A percentile compares a stretch with the other conserved stretches of the same genome.
Conservation (phyloP, 164 flowering plant species). For the Euptelea pleiosperma region DNA sequence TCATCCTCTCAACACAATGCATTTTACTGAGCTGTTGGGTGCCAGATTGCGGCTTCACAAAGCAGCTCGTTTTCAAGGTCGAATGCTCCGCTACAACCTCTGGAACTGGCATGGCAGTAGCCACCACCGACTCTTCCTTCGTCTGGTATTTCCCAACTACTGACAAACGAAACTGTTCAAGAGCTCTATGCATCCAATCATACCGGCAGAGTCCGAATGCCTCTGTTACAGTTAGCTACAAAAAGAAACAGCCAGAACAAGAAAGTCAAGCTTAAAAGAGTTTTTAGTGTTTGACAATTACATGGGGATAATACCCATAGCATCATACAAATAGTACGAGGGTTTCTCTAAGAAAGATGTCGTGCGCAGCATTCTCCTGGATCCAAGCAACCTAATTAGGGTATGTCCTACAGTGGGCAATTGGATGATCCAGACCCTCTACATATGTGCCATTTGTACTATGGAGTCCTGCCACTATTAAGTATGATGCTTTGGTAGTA, state of each 20-base stretch:
- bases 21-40: conserved; percentile 21
- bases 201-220: conserved; percentile 64
- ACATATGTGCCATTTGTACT: too few relatives aligned
- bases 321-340: not conserved
- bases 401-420: too few relatives aligned
- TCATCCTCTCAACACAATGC: conserved; percentile 17
- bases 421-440: too few relatives aligned
- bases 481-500: not conserved
- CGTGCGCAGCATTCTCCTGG: too few relatives aligned
- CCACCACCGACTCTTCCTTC: conserved; percentile 16
- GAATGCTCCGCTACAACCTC: conserved; percentile 29
- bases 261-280: not conserved
- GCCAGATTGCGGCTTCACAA: conserved; percentile 20
- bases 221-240: conserved; percentile 43
- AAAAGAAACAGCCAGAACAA: not conserved
- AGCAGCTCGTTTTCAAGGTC: conserved; percentile 24
- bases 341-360: too few relatives aligned
- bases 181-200: conserved; percentile 73
- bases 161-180: conserved; percentile 33
- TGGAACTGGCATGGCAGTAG: conserved; percentile 8
- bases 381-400: too few relatives aligned
- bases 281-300: too few relatives aligned
- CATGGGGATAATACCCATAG: conserved; percentile 5
- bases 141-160: conserved; percentile 18
- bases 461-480: too few relatives aligned